Evolutionary conservation across 2,329 filamentous ascomycete genomes (phyloP).

Genomic region (Myrmaecium sp.): DNA sequence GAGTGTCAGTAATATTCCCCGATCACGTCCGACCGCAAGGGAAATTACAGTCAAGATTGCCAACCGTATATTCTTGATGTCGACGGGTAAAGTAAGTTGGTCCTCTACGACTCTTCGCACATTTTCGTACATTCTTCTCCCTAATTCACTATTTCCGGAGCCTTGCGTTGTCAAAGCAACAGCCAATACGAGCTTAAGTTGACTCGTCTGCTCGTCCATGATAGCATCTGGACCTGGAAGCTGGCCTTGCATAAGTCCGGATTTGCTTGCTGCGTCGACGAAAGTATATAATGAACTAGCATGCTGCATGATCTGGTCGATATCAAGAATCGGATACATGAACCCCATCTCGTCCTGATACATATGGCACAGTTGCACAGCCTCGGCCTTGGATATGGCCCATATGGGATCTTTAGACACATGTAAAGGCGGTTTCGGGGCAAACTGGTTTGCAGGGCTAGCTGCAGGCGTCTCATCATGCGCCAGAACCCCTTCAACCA

Average conservation of each 20-base stretch:
- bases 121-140: constrained; percentile 55
- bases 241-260: constrained; percentile 38
- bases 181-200: constrained; percentile 72
- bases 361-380: constrained; percentile 57
- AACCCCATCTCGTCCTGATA: constrained; percentile 84
- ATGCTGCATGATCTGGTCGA: constrained; percentile 54
- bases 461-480: constrained; percentile 35
- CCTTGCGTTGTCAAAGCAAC: constrained; percentile 63
- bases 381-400: constrained; percentile 61
- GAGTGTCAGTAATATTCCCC: not conserved
- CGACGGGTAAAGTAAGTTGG: constrained; percentile 38
- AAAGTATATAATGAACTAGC: constrained; percentile 53
- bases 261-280: constrained; percentile 48
- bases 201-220: constrained; percentile 46
- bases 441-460: constrained; percentile 20
- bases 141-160: constrained; percentile 60
- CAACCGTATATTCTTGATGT: constrained; percentile 41
- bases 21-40: not conserved
- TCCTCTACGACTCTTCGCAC: constrained; percentile 56
- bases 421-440: constrained; percentile 18
- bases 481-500: constrained; percentile 41
- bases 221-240: constrained; percentile 41
- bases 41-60: constrained; percentile 37
- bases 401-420: constrained; percentile 59
- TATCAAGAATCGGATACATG: constrained; percentile 77